Conservation (phyloP, 2,329 filamentous ascomycete species). For the Nigrograna mackinnonii region DNA sequence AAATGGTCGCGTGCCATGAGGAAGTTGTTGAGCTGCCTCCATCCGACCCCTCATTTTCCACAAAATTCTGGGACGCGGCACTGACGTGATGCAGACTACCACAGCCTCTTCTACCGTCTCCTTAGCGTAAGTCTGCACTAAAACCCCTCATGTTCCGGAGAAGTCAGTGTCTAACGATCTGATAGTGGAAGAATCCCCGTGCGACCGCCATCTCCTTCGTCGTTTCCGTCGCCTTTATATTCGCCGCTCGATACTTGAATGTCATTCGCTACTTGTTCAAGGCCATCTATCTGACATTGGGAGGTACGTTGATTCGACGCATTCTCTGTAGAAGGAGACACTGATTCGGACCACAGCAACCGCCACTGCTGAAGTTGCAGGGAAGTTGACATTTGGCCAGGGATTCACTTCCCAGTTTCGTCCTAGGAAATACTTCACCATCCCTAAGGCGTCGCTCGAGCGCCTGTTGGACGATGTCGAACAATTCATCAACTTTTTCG, state of each 20-base stretch:
- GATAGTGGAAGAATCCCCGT: slow-evolving; percentile 67
- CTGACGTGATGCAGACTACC: slow-evolving; percentile 56
- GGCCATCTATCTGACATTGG: slow-evolving; percentile 61
- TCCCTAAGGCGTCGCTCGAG: slow-evolving; percentile 66
- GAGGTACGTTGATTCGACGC: slow-evolving; percentile 48
- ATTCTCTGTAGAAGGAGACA: not conserved
- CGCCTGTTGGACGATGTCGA: slow-evolving; percentile 64
- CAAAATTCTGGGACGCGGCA: not conserved
- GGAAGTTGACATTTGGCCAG: slow-evolving; percentile 59
- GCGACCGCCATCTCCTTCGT: slow-evolving; percentile 65
- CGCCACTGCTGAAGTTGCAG: slow-evolving; percentile 60
- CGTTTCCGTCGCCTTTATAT: slow-evolving; percentile 61
- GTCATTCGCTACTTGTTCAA: slow-evolving; percentile 66
- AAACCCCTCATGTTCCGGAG: not conserved
- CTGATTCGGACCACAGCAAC: slow-evolving; percentile 48
- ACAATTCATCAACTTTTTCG: slow-evolving; percentile 69
- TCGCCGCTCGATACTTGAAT: slow-evolving; percentile 65
- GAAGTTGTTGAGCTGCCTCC: too few species aligned
- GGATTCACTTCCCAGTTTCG: slow-evolving; percentile 65
- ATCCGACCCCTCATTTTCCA: not conserved
- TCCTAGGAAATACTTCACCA: slow-evolving; percentile 67
- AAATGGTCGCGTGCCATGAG: too few species aligned
- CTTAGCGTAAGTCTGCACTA: slow-evolving; percentile 59
- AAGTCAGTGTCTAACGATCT: slow-evolving; percentile 12
- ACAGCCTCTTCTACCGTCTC: slow-evolving; percentile 68